Base-by-base conservation (phyloP, 352 stramenopile genomes). In the Pythium utonaiense region DNA sequence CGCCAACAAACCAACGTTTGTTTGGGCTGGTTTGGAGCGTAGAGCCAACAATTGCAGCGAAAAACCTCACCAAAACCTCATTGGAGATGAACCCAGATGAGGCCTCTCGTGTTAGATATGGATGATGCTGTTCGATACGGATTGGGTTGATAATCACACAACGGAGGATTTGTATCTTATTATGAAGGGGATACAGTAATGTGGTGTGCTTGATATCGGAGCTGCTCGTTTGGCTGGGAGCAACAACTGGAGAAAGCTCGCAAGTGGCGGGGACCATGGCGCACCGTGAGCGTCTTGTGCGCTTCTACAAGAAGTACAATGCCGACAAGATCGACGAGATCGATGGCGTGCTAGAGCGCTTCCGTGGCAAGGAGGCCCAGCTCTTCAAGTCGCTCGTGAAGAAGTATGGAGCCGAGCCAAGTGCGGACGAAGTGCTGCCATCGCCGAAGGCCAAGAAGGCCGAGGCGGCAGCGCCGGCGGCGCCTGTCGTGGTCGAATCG, bases 221-320 rank as follows among this genome's bases (percentile, higher is more conserved):
- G 38, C 38, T 42, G 34, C 34, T 45, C 38, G 52, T 48, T 62
- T 62, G 33, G 49, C 57, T 58, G 41, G 49, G 56, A 45, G 21
- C 40, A 9, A 30, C 27, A 38, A 48, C 10, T 22, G 1, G 41
- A 28, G 8, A 45, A 52, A 40, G 25, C 53, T 40, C 14, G 33
- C 12, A 19, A 17, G 5, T 34, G 31, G 25, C 21, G 34, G 0
- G 8, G 31, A 65, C n/a, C 7, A 90, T 88, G 80, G 73, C 78
- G 42, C 69, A 86, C 44, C 80, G 71, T 57, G 80, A 86, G 63
- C 84, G 84, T 38, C 60, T 93, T 30, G 75, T 76, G 72, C 80
- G 82, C 56, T 93, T 93, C 77, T 93, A 93, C 69, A 73, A 74
- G 45, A 91, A 93, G 72, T 91, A 93, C 70, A 93, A 91, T 60